phyloP scores from a whole-genome alignment of 305 asterid species.

The Striga hermonthica region DNA sequence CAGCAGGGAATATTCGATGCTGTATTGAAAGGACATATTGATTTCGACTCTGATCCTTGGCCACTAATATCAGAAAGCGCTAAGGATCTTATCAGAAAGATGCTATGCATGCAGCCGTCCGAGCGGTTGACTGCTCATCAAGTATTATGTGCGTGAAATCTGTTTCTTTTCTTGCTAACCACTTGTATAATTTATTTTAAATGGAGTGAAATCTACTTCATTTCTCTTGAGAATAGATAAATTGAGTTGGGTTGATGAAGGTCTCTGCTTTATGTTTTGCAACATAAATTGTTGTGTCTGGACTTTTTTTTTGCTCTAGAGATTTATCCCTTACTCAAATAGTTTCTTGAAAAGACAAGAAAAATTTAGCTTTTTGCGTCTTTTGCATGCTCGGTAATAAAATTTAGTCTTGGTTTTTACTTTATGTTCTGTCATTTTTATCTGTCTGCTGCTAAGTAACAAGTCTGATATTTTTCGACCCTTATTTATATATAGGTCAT shows the following conservation, averaged over 20 bases:
- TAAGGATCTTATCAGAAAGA: constrained; percentile 67
- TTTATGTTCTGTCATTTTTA: not conserved
- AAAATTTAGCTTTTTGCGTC: not conserved
- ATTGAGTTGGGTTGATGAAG: not conserved
- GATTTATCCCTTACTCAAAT: not conserved
- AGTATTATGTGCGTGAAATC: constrained; percentile 58
- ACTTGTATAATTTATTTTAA: constrained; percentile 11
- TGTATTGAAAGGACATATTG: constrained; percentile 71
- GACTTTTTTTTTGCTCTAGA: constrained; percentile 11
- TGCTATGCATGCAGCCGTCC: constrained; percentile 73
- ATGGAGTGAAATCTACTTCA: constrained; percentile 5
- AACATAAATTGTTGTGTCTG: not conserved
- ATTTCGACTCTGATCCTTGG: constrained; percentile 83
- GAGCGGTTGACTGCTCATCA: constrained; percentile 68
- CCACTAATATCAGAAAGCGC: constrained; percentile 74
- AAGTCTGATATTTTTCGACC: constrained; percentile 4
- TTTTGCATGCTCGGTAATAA: not conserved
- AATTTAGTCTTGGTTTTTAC: not conserved
- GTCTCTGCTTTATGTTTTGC: constrained; percentile 15
- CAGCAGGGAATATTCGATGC: constrained; percentile 90
- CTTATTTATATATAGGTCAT: constrained; percentile 46
- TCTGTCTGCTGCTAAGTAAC: not conserved
- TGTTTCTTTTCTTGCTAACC: not conserved
- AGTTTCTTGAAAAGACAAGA: not conserved
- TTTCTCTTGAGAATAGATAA: not conserved